Conservation (phyloP, 768 basidiomycete genomes). For the Clavaria fumosa region DNA sequence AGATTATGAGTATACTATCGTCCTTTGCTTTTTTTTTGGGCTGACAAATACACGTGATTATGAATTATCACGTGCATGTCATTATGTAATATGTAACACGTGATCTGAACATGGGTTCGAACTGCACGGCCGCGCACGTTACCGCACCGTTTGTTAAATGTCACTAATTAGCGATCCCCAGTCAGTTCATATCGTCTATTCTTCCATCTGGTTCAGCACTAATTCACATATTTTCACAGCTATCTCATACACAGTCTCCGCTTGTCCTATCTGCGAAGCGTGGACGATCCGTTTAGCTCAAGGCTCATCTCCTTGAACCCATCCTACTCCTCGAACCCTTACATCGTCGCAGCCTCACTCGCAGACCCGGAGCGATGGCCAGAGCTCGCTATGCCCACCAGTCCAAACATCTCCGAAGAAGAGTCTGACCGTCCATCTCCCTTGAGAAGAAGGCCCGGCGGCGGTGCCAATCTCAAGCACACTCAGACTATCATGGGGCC, state of each 20-base stretch:
- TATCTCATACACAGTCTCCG: conserved; percentile 76
- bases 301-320: conserved; percentile 72
- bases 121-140: too few species aligned
- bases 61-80: too few species aligned
- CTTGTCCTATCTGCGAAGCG: conserved; percentile 73
- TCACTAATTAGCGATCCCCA: conserved; percentile 1
- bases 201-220: background rate
- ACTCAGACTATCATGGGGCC: conserved; percentile 81
- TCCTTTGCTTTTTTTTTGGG: too few species aligned
- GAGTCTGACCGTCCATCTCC: conserved; percentile 37
- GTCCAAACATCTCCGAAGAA: conserved; percentile 60
- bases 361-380: conserved; percentile 76
- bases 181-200: background rate
- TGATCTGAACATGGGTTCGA: too few species aligned
- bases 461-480: conserved; percentile 49
- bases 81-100: too few species aligned
- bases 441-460: too few species aligned
- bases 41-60: too few species aligned
- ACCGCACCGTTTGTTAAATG: too few species aligned
- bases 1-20: too few species aligned
- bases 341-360: conserved; percentile 64
- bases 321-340: conserved; percentile 65
- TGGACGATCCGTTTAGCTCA: conserved; percentile 74
- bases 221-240: conserved; percentile 15
- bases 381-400: conserved; percentile 56